phyloP scores from a whole-genome alignment of 2,329 filamentous ascomycete genomes.

The Botrytis porri region DNA sequence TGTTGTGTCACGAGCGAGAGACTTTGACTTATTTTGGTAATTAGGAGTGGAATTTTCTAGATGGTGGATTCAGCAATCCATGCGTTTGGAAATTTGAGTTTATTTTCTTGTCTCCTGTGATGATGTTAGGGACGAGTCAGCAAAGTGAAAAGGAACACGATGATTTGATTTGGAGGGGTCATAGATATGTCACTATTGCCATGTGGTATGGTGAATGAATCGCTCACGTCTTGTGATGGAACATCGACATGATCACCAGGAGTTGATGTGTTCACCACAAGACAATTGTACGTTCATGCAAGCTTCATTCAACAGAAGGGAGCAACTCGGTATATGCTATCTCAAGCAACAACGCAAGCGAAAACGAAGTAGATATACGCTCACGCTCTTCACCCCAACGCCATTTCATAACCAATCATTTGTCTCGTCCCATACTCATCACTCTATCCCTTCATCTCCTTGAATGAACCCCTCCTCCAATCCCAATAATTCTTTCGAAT shows the following conservation, averaged over 20 bases:
- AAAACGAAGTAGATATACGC: not conserved
- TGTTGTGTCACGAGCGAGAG: not conserved
- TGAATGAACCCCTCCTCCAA: constrained; percentile 52
- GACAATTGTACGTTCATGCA: not conserved
- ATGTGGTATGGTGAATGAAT: not conserved
- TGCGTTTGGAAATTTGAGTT: not conserved
- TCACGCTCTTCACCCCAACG: not conserved
- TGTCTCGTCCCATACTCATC: not conserved
- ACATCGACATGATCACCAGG: not conserved
- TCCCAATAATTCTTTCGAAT: constrained; percentile 92
- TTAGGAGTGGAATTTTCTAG: not conserved
- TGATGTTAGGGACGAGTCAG: not conserved
- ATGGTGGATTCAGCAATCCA: not conserved
- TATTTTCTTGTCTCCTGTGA: not conserved
- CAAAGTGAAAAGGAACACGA: not conserved
- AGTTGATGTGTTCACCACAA: not conserved
- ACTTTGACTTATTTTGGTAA: not conserved
- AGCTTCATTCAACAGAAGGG: not conserved
- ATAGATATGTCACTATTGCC: not conserved
- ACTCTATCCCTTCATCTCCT: constrained; percentile 10
- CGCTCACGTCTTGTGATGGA: constrained; percentile 4
- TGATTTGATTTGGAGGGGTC: not conserved
- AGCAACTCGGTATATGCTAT: not conserved
- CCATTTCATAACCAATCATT: not conserved
- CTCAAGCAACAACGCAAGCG: not conserved